Base-by-base conservation (phyloP, 2,329 filamentous ascomycete species). In the Aspergillus amoenus region DNA sequence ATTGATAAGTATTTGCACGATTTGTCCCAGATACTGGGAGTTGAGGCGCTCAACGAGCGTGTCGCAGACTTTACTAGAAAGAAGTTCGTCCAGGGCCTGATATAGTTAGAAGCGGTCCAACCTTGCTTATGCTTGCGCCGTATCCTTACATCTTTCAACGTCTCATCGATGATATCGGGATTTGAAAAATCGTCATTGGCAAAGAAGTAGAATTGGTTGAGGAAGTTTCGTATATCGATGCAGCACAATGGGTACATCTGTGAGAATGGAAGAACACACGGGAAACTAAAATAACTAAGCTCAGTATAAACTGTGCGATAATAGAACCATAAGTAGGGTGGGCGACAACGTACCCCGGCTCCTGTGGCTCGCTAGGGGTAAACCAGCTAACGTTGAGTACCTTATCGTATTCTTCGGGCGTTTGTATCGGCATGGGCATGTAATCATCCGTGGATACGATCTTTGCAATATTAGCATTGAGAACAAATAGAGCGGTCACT, bases 221-320 rank as follows among this genome's bases (percentile, higher is more conserved):
- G 80, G 73, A 99, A 97, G 73, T 97, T 97, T 41, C 93, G 86
- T 66, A 99, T 97, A 69, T 97, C 92, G 71, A 97, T 97, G 78
- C 94, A 99, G 76, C 94, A 97, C 32, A 97, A 82, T 1, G 94
- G 93, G 71, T 99, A 99, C 94, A 99, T 99, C 68, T 97, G 93
- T 12, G 93, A 97, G 73, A 99, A 99, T 0, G 94, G 95, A 1
- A 99, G 80, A n/a, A 97, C 91, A 66, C 89, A 95, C 5, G 94
- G 95, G 71, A 96, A 96, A 12, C 90, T 93, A 61, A 7, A 40
- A 30, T 8, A 41, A 46, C 34, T 21, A 41, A 52, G 34, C 30
- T 30, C n/a, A 34, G 17, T 37, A 47, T 46, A 21, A 34, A 4
- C 32, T 30, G 39, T n/a, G n/a, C 42, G 4, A 12, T 37, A 21